phyloP scores from a whole-genome alignment of 495 filamentous ascomycete species.

The Podospora fimiseda region DNA sequence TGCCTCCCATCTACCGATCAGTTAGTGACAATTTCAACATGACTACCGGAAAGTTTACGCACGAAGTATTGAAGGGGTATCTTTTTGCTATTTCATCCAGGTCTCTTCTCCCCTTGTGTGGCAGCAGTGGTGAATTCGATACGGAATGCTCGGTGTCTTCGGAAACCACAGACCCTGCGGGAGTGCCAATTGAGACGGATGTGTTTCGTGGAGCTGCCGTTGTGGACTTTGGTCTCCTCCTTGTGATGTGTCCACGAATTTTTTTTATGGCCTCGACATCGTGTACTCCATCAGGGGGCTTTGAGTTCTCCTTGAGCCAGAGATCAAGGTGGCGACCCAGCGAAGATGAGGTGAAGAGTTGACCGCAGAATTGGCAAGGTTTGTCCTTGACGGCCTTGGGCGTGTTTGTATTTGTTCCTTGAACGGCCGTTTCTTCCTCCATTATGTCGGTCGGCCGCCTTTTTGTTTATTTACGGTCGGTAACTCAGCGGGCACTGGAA shows the following conservation, averaged over 20 bases:
- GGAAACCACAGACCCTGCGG: conserved; percentile 20
- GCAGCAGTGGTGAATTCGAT: conserved; percentile 26
- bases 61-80: conserved; percentile 45
- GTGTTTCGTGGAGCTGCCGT: conserved; percentile 45
- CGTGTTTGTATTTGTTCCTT: conserved; percentile 27
- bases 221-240: conserved; percentile 64
- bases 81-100: conserved; percentile 51
- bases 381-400: conserved; percentile 61
- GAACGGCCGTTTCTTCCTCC: no score
- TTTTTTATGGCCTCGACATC: conserved; percentile 80
- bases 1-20: conserved; percentile 65
- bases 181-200: conserved; percentile 41
- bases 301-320: conserved; percentile 78
- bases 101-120: conserved; percentile 34
- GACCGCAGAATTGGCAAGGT: conserved; percentile 75
- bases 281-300: conserved; percentile 75
- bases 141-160: conserved; percentile 24
- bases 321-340: conserved; percentile 89
- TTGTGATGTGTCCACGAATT: conserved; percentile 74
- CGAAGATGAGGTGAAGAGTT: conserved; percentile 84
- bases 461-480: no score
- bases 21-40: no score
- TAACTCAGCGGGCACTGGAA: no score
- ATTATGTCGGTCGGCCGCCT: no score
- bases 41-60: no score